Evolutionary conservation across 495 filamentous ascomycete species (phyloP).

Genomic region (Penicillium ochrochloron): DNA sequence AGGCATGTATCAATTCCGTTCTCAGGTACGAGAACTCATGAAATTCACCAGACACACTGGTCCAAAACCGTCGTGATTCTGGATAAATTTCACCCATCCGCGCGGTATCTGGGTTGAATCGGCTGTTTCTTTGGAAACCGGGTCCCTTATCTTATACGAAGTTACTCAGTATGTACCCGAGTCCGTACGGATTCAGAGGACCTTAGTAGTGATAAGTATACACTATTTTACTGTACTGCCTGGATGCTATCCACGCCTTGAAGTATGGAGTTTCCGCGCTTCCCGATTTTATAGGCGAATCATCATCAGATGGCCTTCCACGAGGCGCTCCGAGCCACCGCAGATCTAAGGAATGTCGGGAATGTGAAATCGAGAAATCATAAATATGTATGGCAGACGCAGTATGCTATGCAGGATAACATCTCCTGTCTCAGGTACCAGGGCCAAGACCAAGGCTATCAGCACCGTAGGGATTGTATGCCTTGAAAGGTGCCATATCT

Average conservation of each 20-base stretch:
- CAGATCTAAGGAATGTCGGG: constrained; percentile 10
- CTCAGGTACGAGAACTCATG: constrained; percentile 16
- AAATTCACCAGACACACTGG: constrained; percentile 23
- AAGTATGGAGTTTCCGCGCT: constrained; percentile 7
- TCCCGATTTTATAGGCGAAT: constrained; percentile 12
- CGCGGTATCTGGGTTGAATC: constrained; percentile 1
- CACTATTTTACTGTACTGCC: neutral
- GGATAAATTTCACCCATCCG: constrained; percentile 12
- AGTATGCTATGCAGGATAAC: neutral
- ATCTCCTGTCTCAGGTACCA: neutral
- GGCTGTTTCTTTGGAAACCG: constrained; percentile 26
- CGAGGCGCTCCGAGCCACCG: constrained; percentile 9
- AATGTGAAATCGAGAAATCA: neutral
- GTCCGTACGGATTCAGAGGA: neutral
- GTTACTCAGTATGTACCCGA: neutral
- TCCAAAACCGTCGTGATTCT: constrained; percentile 19
- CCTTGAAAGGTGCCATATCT: neutral
- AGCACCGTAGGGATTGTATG: constrained; percentile 8
- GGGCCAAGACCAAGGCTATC: neutral
- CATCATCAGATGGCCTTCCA: constrained; percentile 9
- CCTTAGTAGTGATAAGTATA: too few species aligned
- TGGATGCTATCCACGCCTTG: neutral
- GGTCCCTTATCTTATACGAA: neutral
- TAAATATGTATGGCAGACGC: too few species aligned
- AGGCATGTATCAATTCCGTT: constrained; percentile 22